Percentiles rank a stretch among this genome's conserved stretches.
phyloP scores from a whole-genome alignment of 2,329 filamentous ascomycete species.

The Arthrobotrys megalospora region DNA sequence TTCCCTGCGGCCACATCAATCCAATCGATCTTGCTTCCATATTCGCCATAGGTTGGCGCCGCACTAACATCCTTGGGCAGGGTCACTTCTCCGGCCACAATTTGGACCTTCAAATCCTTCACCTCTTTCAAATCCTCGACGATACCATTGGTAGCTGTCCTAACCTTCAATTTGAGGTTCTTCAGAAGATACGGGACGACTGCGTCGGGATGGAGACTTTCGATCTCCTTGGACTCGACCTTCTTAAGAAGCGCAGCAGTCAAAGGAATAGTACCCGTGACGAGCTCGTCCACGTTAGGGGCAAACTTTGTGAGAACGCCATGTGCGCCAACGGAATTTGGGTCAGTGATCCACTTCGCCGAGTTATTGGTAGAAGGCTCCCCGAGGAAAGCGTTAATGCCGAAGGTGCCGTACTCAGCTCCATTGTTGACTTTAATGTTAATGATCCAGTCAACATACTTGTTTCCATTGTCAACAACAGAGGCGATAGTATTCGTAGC shows the following conservation, averaged over 20 bases:
- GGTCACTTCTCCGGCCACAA: conserved; percentile 64
- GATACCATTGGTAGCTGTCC: conserved; percentile 22
- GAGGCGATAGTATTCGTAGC: conserved; percentile 7
- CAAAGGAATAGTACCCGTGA: conserved; percentile 68
- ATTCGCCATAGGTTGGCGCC: conserved; percentile 32
- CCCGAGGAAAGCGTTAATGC: conserved; percentile 67
- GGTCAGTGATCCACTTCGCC: conserved; percentile 66
- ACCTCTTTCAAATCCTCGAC: conserved; percentile 63
- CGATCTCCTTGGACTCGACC: conserved; percentile 65
- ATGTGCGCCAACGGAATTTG: conserved; percentile 68
- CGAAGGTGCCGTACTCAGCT: conserved; percentile 66
- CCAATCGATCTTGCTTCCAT: conserved; percentile 27
- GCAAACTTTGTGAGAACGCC: conserved; percentile 66
- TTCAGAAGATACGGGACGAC: conserved; percentile 65
- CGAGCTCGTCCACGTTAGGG: conserved; percentile 58
- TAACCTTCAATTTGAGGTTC: conserved; percentile 65
- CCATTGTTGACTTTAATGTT: conserved; percentile 67
- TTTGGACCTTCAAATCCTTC: conserved; percentile 64
- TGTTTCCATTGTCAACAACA: conserved; percentile 20
- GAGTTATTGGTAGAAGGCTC: conserved; percentile 64
- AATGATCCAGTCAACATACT: conserved; percentile 66
- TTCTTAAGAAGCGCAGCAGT: conserved; percentile 66
- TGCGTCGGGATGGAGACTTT: conserved; percentile 64
- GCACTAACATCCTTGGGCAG: conserved; percentile 22
- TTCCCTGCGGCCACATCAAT: conserved; percentile 35